Evolutionary conservation across 306 rosid genomes (phyloP), one percentile per base, ranked within the genome.

Genomic region (Geum urbanum): DNA sequence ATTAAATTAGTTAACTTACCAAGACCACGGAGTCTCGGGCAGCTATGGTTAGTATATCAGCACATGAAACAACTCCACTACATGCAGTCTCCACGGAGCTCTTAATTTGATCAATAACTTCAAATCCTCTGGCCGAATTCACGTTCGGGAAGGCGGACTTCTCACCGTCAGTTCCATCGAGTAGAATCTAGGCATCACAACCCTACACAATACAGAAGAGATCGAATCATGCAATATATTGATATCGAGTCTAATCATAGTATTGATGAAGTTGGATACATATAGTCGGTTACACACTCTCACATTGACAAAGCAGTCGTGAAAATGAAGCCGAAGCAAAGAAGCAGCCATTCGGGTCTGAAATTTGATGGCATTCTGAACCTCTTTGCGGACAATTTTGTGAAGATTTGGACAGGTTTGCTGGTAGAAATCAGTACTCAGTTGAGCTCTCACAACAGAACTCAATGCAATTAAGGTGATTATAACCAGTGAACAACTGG

Each of bases 291-390:
- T 24, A 24, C 0, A 46, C 63, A 74, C 90, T 85, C 90, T 85
- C 63, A 92, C 98, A 8, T 86, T 88, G 6, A 92, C 97, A 78
- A 90, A 92, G 86, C 98, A 92, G 73, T 92, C 97, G 66, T 92
- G 98, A 74, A 92, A 90, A 74, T 92, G 98, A 66, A 92, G 92
- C 11, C 98, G 97, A 76, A 88, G 74, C 84, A 92, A 79, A 22
- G 98, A 94, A 66, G 86, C 98, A 11, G 85, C 97, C 97, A 90
- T 94, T 71, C 98, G 65, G 85, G 69, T 87, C 71, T 94, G 97
- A 47, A 39, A 73, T 68, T 67, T 78, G 20, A 94, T 14, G 44
- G 97, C 97, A 16, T 65, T 85, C 47, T 18, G 27, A 50, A 90
- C 87, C 73, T 80, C 90, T 58, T 10, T 80, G n/a, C 92, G 82